Percentiles rank a stretch among this genome's conserved stretches.
Conservation (phyloP, 192 early-diverging fungal species). For the Coemansia sp. region DNA sequence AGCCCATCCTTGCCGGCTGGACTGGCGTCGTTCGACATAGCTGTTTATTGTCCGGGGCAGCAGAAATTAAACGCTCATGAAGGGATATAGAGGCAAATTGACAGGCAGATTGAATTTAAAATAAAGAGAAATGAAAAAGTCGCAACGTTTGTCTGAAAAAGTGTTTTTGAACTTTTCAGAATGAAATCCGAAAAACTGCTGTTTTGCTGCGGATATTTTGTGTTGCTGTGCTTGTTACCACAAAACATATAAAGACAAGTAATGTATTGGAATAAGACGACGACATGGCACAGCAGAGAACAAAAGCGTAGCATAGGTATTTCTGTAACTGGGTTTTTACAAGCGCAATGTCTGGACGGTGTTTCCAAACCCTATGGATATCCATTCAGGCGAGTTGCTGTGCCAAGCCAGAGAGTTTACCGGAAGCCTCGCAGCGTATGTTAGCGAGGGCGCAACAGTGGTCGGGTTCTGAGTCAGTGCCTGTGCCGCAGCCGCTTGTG, state of each 20-base stretch:
- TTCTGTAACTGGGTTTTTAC: slow-evolving; percentile 46
- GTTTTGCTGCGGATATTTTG: too few relatives aligned
- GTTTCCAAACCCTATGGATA: slow-evolving; percentile 82
- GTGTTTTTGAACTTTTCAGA: too few relatives aligned
- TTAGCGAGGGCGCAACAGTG: slow-evolving; percentile 61
- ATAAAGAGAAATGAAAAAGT: not conserved
- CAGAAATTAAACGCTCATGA: not conserved
- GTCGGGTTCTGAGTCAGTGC: slow-evolving; percentile 31
- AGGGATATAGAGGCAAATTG: not conserved
- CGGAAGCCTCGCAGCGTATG: slow-evolving; percentile 71
- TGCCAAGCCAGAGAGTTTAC: slow-evolving; percentile 89
- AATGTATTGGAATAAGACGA: not conserved
- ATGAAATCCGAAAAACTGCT: too few relatives aligned
- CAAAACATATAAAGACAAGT: not conserved
- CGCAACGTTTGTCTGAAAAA: too few relatives aligned
- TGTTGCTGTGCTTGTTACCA: too few relatives aligned
- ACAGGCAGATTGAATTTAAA: not conserved
- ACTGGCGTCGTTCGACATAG: slow-evolving; percentile 1
- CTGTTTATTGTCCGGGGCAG: not conserved
- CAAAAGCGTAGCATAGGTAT: not conserved
- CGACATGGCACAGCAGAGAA: not conserved
- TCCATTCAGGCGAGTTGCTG: slow-evolving; percentile 75
- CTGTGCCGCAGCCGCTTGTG: slow-evolving; percentile 49
- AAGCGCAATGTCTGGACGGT: slow-evolving; percentile 84
- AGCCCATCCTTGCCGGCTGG: not conserved